phyloP scores from a whole-genome alignment of 495 filamentous ascomycete genomes.

The Penicillium chermesinum region DNA sequence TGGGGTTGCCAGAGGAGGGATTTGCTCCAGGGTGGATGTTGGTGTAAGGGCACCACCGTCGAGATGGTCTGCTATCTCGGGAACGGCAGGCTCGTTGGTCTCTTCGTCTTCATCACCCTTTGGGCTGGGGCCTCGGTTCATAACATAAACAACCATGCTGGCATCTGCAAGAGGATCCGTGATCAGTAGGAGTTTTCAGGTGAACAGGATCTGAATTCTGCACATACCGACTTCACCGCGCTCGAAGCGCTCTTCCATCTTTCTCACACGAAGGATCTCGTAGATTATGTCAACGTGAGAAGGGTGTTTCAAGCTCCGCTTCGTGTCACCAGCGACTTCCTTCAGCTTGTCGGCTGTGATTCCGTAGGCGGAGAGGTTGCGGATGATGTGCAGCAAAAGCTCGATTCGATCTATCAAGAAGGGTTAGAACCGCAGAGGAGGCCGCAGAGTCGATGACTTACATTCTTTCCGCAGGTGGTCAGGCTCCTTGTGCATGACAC shows the following conservation, averaged over 20 bases:
- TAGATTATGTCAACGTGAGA: conserved; percentile 41
- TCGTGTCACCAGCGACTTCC: conserved; percentile 39
- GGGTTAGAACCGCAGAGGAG: background rate
- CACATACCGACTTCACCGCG: conserved; percentile 48
- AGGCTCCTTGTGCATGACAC: conserved; percentile 68
- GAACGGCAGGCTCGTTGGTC: conserved; percentile 7
- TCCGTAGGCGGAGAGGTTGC: conserved; percentile 29
- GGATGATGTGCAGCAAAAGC: conserved; percentile 44
- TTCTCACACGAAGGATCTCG: conserved; percentile 50
- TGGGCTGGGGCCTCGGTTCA: conserved; percentile 33
- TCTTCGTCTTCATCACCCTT: conserved; percentile 38
- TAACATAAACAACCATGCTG: conserved; percentile 34
- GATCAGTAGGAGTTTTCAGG: conserved; percentile 1
- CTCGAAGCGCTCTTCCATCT: conserved; percentile 49
- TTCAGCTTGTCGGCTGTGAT: conserved; percentile 40
- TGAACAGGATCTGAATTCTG: background rate
- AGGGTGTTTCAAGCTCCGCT: conserved; percentile 32
- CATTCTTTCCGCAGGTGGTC: conserved; percentile 76
- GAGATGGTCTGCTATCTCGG: conserved; percentile 26
- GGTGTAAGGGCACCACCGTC: conserved; percentile 31
- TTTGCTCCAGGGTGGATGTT: conserved; percentile 29
- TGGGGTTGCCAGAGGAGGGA: conserved; percentile 24
- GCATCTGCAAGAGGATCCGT: conserved; percentile 26
- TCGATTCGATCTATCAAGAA: conserved; percentile 31
- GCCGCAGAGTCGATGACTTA: conserved; percentile 31